These are phyloP conservation scores for Hylodesmum podocarpum DNA, from an alignment of 306 rosid genomes.

Conservation along the genomic window DNA sequence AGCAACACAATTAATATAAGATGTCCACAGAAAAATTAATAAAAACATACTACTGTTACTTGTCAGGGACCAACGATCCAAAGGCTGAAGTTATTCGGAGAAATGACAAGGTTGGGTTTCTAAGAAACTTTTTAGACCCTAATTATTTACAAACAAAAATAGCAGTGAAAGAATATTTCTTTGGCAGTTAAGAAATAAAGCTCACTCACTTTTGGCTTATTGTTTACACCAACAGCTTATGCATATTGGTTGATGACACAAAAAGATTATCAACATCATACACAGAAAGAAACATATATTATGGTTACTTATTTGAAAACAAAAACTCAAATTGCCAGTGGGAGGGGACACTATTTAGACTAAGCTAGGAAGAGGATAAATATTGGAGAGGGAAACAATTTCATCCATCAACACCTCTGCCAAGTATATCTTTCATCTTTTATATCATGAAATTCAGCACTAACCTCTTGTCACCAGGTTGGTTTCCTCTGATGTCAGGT, in stretches of 20 bases:
- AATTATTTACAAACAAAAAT: not conserved
- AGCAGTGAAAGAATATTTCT: not conserved
- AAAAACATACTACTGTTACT: not conserved
- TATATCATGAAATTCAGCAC: not conserved
- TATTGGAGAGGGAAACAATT: not conserved
- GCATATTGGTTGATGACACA: not conserved
- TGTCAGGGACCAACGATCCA: not conserved
- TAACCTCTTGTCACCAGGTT: slow-evolving; percentile 76
- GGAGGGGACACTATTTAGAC: not conserved
- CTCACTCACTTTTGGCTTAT: not conserved
- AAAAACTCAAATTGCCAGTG: not conserved
- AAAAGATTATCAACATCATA: slow-evolving; percentile 1
- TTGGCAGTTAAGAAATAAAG: not conserved
- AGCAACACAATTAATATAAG: not conserved
- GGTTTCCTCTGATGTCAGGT: slow-evolving; percentile 83
- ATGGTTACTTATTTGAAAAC: not conserved
- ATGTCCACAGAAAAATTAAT: not conserved
- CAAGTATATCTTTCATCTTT: not conserved
- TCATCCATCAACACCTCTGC: not conserved
- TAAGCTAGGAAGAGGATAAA: not conserved
- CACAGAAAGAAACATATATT: not conserved
- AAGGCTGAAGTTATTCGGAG: not conserved
- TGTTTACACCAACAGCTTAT: not conserved
- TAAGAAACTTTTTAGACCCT: not conserved
- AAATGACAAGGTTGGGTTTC: not conserved